Evolutionary conservation across 106 monocot genomes (phyloP).

Genomic region (Agapanthus africanus): DNA sequence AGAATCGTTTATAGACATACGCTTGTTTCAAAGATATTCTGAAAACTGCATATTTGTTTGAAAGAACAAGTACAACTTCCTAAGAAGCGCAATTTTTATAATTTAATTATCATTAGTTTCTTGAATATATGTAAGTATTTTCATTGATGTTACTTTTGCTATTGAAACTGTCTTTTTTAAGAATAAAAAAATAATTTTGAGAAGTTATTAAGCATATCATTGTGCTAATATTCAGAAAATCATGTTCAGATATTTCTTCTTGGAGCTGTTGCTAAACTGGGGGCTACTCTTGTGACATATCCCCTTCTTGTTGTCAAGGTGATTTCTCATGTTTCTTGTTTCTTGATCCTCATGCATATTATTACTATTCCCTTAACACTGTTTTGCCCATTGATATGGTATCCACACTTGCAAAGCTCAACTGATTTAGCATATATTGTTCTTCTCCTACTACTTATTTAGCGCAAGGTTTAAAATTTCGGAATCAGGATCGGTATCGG

Average conservation of each 20-base stretch:
- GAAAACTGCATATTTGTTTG: neutral
- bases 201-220: neutral
- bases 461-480: too few relatives aligned
- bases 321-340: neutral
- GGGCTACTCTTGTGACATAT: conserved; percentile 69
- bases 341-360: neutral
- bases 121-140: too few relatives aligned
- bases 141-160: too few relatives aligned
- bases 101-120: too few relatives aligned
- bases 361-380: neutral
- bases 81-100: too few relatives aligned
- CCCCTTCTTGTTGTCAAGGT: conserved; percentile 74
- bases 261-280: conserved; percentile 90
- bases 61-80: neutral
- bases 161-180: too few relatives aligned
- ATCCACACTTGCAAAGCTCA: neutral
- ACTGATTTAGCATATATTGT: conserved; percentile 1
- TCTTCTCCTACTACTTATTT: too few relatives aligned
- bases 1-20: too few relatives aligned
- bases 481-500: too few relatives aligned
- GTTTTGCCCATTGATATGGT: neutral
- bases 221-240: neutral
- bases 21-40: too few relatives aligned
- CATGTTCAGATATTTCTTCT: conserved; percentile 91
- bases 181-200: too few relatives aligned